Evolutionary conservation across 495 filamentous ascomycete species (phyloP), one percentile per base, ranked within the genome.

Genomic region (Penicillium egyptiacum): DNA sequence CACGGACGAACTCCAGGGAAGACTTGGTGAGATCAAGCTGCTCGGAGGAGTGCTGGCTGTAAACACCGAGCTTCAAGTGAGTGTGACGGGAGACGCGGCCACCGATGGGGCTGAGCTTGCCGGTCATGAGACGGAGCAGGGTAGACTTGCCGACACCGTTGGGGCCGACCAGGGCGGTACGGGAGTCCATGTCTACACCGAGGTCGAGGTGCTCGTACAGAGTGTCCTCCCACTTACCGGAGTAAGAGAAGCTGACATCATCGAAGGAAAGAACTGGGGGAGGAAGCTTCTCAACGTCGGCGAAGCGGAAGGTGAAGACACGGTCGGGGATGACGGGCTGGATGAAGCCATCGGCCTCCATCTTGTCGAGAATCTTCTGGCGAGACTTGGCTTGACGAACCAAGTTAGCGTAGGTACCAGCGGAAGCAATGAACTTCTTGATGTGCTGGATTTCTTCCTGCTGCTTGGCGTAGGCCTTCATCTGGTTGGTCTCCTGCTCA

Each of bases 101-200:
- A 56, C 72, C 70, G 43, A 90, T 96, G 26, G 94, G 88, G 14
- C 87, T 91, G 40, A 99, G 83, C 79, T 93, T 91, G 73, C 92
- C 92, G 25, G 95, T 99, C 90, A 99, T 98, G 55, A 99, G 83
- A 67, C 91, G 89, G 31, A 99, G 86, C 31, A 99, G 83, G 12
- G 94, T 99, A n/a, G 95, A 98, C 79, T 99, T 99, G 68, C 94
- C 94, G 52, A 99, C 94, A 91, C 94, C 94, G 76, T 99, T 99
- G 68, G 94, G 94, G 41, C 94, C 94, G 66, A 99, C 94, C 48
- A 99, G 86, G 19, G 94, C 95, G 23, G 94, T 94, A 71, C 94
- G 89, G 55, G 90, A 95, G 77, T 99, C 94, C 94, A 99, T 99
- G 74, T 99, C 94, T 55, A 99, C 92, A 83, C 94, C 94, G 62